Evolutionary conservation across 495 filamentous ascomycete species (phyloP).

Genomic region (Xylaria bambusicola): DNA sequence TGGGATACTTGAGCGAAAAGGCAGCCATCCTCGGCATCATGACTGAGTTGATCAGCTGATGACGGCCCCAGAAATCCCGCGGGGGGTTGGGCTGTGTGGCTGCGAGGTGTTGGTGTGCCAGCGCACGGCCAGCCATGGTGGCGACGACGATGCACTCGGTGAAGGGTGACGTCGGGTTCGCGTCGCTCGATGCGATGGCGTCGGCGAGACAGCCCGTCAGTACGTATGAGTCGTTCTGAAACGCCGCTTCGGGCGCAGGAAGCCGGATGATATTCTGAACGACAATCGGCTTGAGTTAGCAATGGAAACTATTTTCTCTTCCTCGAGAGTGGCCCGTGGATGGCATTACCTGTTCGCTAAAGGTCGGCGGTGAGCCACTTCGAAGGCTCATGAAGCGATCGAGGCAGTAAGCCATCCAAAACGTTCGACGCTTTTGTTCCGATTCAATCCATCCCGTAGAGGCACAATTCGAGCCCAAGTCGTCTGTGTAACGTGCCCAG

Average conservation of each 20-base stretch:
- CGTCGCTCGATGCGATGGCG: not conserved
- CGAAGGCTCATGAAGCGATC: not conserved
- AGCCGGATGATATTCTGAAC: not conserved
- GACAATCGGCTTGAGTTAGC: not conserved
- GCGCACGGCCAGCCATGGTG: slow-evolving; percentile 45
- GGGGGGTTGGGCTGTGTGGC: slow-evolving; percentile 23
- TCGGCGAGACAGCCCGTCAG: not conserved
- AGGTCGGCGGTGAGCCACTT: not conserved
- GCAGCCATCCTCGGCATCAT: slow-evolving; percentile 40
- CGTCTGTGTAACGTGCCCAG: slow-evolving; percentile 15
- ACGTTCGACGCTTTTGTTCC: not conserved
- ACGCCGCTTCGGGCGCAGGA: not conserved
- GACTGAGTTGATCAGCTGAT: slow-evolving; percentile 50
- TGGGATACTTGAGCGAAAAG: slow-evolving; percentile 35
- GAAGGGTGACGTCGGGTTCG: not conserved
- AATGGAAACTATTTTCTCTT: too few species aligned
- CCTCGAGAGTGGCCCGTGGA: too few species aligned
- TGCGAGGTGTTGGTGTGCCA: slow-evolving; percentile 43
- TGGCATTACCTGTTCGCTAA: not conserved
- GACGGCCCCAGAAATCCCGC: slow-evolving; percentile 48
- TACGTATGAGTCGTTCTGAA: not conserved
- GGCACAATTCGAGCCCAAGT: too few species aligned
- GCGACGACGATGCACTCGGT: slow-evolving; percentile 7
- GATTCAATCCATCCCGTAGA: not conserved
- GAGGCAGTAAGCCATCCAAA: not conserved